A percentile compares a stretch with the other conserved stretches of the same genome.
phyloP scores from a whole-genome alignment of 2,329 filamentous ascomycete species.

The Davidsoniella virescens region DNA sequence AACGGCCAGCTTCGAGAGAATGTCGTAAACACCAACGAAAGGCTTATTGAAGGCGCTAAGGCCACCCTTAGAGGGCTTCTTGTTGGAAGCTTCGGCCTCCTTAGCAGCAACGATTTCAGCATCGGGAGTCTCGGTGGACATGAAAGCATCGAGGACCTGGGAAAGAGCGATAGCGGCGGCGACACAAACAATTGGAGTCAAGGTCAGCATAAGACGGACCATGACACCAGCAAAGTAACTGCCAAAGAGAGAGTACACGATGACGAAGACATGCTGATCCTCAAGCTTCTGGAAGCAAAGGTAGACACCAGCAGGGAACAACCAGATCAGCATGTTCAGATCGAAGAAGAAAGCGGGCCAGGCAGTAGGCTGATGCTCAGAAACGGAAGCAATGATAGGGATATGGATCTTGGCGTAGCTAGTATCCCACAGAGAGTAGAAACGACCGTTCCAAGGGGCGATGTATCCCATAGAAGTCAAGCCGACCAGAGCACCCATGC shows the following conservation, averaged over 20 bases:
- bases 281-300: conserved; percentile 88
- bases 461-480: conserved; percentile 82
- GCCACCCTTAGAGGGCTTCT: conserved; percentile 36
- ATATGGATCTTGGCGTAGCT: conserved; percentile 98
- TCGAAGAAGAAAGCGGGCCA: conserved; percentile 99
- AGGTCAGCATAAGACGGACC: conserved; percentile 95
- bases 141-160: conserved; percentile 73
- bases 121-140: conserved; percentile 48
- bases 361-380: conserved; percentile 94
- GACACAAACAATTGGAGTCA: conserved; percentile 92
- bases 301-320: conserved; percentile 96
- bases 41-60: conserved; percentile 59
- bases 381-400: conserved; percentile 98
- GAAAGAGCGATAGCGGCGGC: conserved; percentile 80
- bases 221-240: conserved; percentile 99
- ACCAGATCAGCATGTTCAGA: conserved; percentile 94
- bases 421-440: conserved; percentile 98
- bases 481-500: conserved; percentile 61
- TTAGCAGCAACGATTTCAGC: conserved; percentile 24
- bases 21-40: conserved; percentile 67
- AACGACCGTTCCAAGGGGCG: conserved; percentile 93
- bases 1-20: conserved; percentile 63
- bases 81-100: conserved; percentile 37
- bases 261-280: conserved; percentile 94
- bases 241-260: conserved; percentile 90